Evolutionary conservation across 164 flowering plant species (phyloP).

Genomic region (Saururus chinensis): DNA sequence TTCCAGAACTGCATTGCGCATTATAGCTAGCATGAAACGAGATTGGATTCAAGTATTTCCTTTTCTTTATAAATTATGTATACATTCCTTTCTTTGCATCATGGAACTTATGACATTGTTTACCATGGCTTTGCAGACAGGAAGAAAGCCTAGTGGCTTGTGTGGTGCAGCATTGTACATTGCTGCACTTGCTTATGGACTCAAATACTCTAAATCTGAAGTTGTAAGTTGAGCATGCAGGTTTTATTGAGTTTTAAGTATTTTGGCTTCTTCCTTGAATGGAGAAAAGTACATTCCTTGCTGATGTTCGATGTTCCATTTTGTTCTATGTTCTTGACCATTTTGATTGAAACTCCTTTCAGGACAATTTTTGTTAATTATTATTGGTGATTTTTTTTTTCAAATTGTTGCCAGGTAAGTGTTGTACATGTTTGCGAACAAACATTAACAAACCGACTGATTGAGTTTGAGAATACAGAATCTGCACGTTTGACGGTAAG

Average conservation of each 20-base stretch:
- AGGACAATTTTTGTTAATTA: neutral
- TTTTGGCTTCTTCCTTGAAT: too few species aligned
- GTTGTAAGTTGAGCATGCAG: slow-evolving; percentile 37
- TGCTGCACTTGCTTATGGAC: slow-evolving; percentile 75
- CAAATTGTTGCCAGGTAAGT: slow-evolving; percentile 32
- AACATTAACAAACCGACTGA: slow-evolving; percentile 75
- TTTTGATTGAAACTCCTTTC: neutral
- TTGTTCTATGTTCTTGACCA: neutral
- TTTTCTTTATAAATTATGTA: neutral
- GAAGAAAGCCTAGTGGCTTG: slow-evolving; percentile 91
- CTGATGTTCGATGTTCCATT: too few species aligned
- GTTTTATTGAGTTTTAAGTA: neutral
- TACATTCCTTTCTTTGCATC: neutral
- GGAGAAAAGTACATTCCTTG: too few species aligned
- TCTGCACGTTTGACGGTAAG: slow-evolving; percentile 82
- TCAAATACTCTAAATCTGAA: slow-evolving; percentile 57
- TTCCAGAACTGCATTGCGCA: slow-evolving; percentile 48
- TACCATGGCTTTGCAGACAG: slow-evolving; percentile 44
- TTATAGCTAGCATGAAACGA: slow-evolving; percentile 87
- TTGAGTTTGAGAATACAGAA: slow-evolving; percentile 86
- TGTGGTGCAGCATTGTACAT: slow-evolving; percentile 94
- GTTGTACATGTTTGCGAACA: slow-evolving; percentile 88
- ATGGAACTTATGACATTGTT: neutral
- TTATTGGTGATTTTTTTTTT: neutral
- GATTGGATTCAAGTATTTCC: slow-evolving; percentile 87